These are phyloP conservation scores for Ascochyta pisi DNA, from an alignment of 2,329 filamentous ascomycete species.

Conservation along the genomic window DNA sequence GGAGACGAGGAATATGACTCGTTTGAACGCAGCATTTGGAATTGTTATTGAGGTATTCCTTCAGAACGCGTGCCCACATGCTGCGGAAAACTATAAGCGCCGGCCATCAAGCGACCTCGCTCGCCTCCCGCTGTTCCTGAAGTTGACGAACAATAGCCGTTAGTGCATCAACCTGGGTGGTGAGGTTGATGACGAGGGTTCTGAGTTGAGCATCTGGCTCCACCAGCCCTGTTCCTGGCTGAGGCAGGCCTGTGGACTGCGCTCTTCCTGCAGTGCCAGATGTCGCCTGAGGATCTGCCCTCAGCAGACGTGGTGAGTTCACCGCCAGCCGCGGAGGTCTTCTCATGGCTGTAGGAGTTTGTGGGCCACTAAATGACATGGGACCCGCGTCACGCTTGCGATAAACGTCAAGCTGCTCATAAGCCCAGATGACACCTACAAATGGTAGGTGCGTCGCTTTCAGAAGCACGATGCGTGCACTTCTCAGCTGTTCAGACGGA, in stretches of 20 bases:
- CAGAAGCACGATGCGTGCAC: conserved; percentile 64
- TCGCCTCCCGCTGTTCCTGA: conserved; percentile 43
- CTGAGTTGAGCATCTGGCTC: conserved; percentile 44
- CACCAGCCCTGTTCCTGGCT: conserved; percentile 27
- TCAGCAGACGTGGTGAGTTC: conserved; percentile 41
- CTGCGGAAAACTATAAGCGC: conserved; percentile 43
- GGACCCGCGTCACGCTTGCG: conserved; percentile 27
- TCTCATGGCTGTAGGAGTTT: conserved; percentile 34
- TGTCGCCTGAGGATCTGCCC: conserved; percentile 34
- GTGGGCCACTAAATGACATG: conserved; percentile 44
- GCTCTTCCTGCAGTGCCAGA: conserved; percentile 25
- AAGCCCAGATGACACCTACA: conserved; percentile 72
- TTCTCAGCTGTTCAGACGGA: conserved; percentile 68
- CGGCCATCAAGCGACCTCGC: conserved; percentile 44
- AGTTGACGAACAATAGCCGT: conserved; percentile 49
- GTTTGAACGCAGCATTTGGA: not conserved
- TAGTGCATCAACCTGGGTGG: conserved; percentile 50
- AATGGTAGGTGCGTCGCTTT: conserved; percentile 70
- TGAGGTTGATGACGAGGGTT: conserved; percentile 49
- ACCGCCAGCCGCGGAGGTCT: conserved; percentile 39
- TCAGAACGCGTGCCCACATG: conserved; percentile 15
- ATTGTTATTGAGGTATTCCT: not conserved
- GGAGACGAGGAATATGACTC: conserved; percentile 1
- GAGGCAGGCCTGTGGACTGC: conserved; percentile 20
- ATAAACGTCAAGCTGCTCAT: conserved; percentile 59